phyloP scores from a whole-genome alignment of 2,329 filamentous ascomycete species.

The Colletotrichum sublineola region DNA sequence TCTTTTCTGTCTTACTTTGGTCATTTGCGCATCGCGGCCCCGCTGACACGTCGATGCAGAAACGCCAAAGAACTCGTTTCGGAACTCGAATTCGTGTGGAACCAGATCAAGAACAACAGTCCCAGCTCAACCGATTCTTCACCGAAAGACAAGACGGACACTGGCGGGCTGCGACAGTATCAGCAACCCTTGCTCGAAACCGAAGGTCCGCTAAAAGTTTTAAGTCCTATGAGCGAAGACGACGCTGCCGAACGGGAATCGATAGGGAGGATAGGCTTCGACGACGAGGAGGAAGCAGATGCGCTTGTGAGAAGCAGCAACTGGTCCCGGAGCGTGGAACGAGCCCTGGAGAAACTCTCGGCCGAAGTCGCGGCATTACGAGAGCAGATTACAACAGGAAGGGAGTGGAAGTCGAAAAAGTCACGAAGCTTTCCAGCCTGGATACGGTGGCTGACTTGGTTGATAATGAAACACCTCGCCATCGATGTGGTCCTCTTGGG shows the following conservation, averaged over 20 bases:
- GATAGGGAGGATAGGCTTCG: conserved; percentile 59
- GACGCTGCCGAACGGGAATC: conserved; percentile 74
- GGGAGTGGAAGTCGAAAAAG: conserved; percentile 77
- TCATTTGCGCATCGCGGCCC: conserved; percentile 10
- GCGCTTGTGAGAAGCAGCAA: conserved; percentile 63
- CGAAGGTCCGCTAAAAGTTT: conserved; percentile 74
- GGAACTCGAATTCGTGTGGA: conserved; percentile 99
- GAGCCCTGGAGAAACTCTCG: conserved; percentile 88
- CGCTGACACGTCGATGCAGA: conserved; percentile 51
- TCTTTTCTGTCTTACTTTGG: not conserved
- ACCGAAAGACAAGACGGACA: conserved; percentile 59
- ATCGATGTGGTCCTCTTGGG: conserved; percentile 77
- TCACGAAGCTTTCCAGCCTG: conserved; percentile 76
- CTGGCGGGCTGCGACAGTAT: conserved; percentile 58
- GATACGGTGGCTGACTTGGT: conserved; percentile 78
- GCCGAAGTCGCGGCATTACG: conserved; percentile 92
- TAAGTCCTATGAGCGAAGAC: conserved; percentile 89
- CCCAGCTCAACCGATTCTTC: conserved; percentile 73
- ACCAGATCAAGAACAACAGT: conserved; percentile 92
- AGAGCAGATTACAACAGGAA: conserved; percentile 86
- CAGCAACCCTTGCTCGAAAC: conserved; percentile 62
- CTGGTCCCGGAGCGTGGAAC: conserved; percentile 88
- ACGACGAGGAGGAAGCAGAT: conserved; percentile 61
- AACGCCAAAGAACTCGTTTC: conserved; percentile 89
- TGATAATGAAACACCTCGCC: conserved; percentile 78